Evolutionary conservation across 2,329 filamentous ascomycete genomes (phyloP).

Genomic region (Cryphonectria naterciae): DNA sequence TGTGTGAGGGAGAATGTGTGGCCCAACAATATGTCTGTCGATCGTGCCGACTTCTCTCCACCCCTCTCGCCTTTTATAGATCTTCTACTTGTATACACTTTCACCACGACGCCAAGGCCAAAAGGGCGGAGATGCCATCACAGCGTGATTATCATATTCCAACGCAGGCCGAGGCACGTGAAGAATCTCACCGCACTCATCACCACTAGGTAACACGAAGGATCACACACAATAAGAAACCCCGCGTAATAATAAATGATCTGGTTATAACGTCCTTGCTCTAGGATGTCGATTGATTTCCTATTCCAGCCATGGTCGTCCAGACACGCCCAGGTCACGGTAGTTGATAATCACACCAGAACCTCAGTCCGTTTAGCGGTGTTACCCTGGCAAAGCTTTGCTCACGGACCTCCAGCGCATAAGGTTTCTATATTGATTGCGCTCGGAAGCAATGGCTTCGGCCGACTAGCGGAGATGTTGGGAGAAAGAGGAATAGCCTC

Average conservation of each 20-base stretch:
- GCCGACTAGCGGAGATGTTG: constrained; percentile 20
- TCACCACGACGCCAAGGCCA: not conserved
- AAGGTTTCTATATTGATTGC: not conserved
- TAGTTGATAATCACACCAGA: not conserved
- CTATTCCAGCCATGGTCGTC: not conserved
- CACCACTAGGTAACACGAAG: not conserved
- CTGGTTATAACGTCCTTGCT: not conserved
- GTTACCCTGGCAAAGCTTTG: not conserved
- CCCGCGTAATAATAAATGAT: not conserved
- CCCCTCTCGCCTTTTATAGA: not conserved
- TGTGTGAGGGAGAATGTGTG: not conserved
- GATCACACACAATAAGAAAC: not conserved
- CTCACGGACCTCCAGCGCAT: not conserved
- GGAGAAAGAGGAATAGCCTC: constrained; percentile 16
- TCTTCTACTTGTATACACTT: not conserved
- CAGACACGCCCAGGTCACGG: constrained; percentile 1
- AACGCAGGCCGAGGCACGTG: not conserved
- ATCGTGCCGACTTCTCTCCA: not conserved
- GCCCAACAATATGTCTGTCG: not conserved
- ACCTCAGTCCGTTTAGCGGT: not conserved
- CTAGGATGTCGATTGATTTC: constrained; percentile 15
- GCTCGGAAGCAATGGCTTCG: constrained; percentile 10
- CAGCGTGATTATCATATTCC: not conserved
- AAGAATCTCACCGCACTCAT: not conserved
- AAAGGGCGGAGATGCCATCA: not conserved